Evolutionary conservation across 2,329 filamentous ascomycete genomes (phyloP).

Genomic region (Trichothecium sympodiale): DNA sequence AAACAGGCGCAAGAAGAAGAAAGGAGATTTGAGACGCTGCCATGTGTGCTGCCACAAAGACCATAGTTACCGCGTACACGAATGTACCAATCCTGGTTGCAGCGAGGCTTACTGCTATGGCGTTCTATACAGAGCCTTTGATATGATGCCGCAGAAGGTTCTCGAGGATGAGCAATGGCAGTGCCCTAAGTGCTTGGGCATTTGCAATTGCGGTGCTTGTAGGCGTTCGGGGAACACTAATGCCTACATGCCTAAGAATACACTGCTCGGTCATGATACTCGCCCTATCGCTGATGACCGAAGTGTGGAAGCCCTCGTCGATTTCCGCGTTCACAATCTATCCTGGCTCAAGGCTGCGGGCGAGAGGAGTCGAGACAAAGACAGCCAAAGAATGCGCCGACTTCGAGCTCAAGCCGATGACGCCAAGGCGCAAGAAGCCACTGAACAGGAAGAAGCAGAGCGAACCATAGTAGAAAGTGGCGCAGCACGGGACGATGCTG

Average conservation of each 20-base stretch:
- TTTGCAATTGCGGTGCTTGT: constrained; percentile 81
- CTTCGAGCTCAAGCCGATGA: constrained; percentile 45
- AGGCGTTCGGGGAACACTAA: constrained; percentile 53
- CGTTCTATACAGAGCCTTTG: constrained; percentile 83
- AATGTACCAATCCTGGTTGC: constrained; percentile 62
- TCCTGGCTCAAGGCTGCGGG: constrained; percentile 60
- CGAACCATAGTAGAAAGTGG: constrained; percentile 8
- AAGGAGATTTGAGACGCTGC: constrained; percentile 50
- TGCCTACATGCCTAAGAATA: constrained; percentile 80
- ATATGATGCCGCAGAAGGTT: constrained; percentile 72
- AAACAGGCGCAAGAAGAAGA: constrained; percentile 40
- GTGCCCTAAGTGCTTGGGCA: constrained; percentile 75
- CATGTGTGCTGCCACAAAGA: constrained; percentile 79
- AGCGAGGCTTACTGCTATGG: constrained; percentile 80
- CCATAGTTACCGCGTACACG: constrained; percentile 72
- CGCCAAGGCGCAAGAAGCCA: constrained; percentile 41
- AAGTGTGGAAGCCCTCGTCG: constrained; percentile 81
- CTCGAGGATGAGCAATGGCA: constrained; percentile 77
- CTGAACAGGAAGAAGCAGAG: constrained; percentile 16
- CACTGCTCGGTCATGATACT: constrained; percentile 83
- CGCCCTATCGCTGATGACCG: constrained; percentile 80
- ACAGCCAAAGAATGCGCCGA: constrained; percentile 45
- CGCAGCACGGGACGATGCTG: background rate
- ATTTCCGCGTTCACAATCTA: constrained; percentile 83
- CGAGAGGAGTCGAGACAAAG: constrained; percentile 45